Evolutionary conservation across 2,329 filamentous ascomycete species (phyloP).

Genomic region (Xylaria polymorpha): DNA sequence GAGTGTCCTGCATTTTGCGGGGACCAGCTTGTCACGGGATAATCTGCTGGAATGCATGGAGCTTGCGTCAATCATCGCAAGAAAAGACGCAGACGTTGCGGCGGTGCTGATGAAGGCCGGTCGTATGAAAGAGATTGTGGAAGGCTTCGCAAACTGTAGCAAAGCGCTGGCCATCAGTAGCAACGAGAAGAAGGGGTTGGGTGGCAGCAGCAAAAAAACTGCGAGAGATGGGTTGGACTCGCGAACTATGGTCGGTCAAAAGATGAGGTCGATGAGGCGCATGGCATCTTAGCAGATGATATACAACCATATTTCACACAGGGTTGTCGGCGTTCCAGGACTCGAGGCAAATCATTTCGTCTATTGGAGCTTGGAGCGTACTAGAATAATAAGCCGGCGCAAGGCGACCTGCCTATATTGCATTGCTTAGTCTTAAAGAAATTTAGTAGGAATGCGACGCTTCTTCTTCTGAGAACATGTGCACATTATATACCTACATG

Average conservation of each 20-base stretch:
- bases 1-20: constrained; percentile 81
- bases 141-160: constrained; percentile 80
- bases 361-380: constrained; percentile 16
- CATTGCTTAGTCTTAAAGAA: not conserved
- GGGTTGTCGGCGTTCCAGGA: constrained; percentile 27
- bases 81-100: constrained; percentile 74
- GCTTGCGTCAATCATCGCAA: constrained; percentile 79
- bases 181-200: constrained; percentile 64
- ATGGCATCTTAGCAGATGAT: not conserved
- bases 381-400: constrained; percentile 12
- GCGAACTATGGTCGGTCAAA: constrained; percentile 71
- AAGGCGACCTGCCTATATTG: not conserved
- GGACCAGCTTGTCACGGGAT: constrained; percentile 78
- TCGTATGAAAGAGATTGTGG: constrained; percentile 80
- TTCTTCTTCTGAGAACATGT: not conserved
- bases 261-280: constrained; percentile 43
- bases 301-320: constrained; percentile 7
- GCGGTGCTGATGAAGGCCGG: constrained; percentile 71
- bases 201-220: constrained; percentile 68
- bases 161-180: constrained; percentile 73
- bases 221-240: constrained; percentile 71
- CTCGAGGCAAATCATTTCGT: constrained; percentile 14
- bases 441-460: not conserved
- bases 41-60: constrained; percentile 88
- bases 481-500: not conserved